Percentiles rank a stretch among this genome's conserved stretches.
Evolutionary conservation across 768 basidiomycete species (phyloP).

Genomic region (Suillus plorans): DNA sequence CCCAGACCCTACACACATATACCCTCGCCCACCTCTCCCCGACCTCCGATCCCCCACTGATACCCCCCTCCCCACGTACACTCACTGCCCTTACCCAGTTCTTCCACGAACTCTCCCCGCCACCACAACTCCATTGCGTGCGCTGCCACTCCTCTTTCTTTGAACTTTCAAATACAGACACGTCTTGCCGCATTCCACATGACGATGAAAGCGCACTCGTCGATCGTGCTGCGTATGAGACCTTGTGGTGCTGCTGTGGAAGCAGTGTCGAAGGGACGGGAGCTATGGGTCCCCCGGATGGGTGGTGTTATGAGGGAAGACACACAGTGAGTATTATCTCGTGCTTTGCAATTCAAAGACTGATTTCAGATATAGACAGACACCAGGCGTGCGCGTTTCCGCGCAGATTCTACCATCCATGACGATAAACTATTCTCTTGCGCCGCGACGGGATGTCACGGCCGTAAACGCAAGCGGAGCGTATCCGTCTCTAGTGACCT

Average conservation of each 20-base stretch:
- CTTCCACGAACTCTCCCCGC: conserved; percentile 62
- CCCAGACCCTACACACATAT: conserved; percentile 66
- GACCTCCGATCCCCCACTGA: conserved; percentile 13
- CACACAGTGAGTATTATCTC: conserved; percentile 51
- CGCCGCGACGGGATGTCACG: conserved; percentile 52
- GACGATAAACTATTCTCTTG: conserved; percentile 73
- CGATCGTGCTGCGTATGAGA: conserved; percentile 57
- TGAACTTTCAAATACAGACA: conserved; percentile 72
- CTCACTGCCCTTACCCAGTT: conserved; percentile 54
- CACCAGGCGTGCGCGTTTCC: conserved; percentile 72
- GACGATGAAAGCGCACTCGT: conserved; percentile 82
- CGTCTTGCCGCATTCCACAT: conserved; percentile 67
- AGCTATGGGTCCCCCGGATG: conserved; percentile 80
- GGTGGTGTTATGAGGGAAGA: conserved; percentile 84
- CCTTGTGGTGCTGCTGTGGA: conserved; percentile 75
- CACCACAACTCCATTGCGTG: conserved; percentile 69
- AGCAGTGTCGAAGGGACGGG: conserved; percentile 73
- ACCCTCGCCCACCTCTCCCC: conserved; percentile 49
- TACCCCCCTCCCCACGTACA: conserved; percentile 33
- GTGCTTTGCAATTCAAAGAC: background rate
- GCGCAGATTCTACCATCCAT: conserved; percentile 63
- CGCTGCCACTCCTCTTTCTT: conserved; percentile 72
- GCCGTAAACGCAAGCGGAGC: conserved; percentile 28
- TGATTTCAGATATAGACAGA: conserved; percentile 50
- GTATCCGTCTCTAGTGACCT: conserved; percentile 26